phyloP scores from a whole-genome alignment of 1,139 yeast species.

The Candida gigantensis region DNA sequence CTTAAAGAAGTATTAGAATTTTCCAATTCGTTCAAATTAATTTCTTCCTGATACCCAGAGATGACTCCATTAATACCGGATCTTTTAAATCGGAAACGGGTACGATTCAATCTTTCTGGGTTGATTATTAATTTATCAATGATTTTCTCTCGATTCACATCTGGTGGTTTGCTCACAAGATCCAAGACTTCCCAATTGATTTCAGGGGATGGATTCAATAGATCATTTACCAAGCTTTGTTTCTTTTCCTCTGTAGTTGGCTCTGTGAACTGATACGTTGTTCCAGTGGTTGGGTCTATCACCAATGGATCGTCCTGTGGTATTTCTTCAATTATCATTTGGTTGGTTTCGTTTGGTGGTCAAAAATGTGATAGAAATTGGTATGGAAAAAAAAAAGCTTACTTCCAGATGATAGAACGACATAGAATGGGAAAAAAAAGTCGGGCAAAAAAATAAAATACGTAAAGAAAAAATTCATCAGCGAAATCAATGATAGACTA shows the following conservation, averaged over 20 bases:
- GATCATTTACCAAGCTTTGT: conserved; percentile 14
- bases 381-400: neutral
- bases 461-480: neutral
- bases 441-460: neutral
- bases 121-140: conserved; percentile 46
- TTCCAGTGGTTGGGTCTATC: conserved; percentile 11
- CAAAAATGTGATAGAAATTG: too few species aligned
- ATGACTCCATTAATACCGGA: conserved; percentile 75
- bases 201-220: conserved; percentile 50
- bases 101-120: conserved; percentile 57
- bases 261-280: conserved; percentile 7
- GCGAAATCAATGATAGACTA: neutral
- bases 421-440: neutral
- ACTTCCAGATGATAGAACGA: neutral
- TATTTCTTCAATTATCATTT: conserved; percentile 11
- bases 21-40: conserved; percentile 45
- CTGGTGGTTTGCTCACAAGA: conserved; percentile 48
- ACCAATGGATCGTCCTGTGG: conserved; percentile 1
- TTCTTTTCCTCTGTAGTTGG: conserved; percentile 11
- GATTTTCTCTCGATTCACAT: conserved; percentile 29
- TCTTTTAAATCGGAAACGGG: conserved; percentile 63
- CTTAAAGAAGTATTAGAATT: conserved; percentile 71
- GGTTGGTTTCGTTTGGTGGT: too few species aligned
- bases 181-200: conserved; percentile 63
- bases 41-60: conserved; percentile 59